These are phyloP conservation scores for Cyphellophora europaea DNA, from an alignment of 2,329 filamentous ascomycete genomes.

Conservation along the genomic window DNA sequence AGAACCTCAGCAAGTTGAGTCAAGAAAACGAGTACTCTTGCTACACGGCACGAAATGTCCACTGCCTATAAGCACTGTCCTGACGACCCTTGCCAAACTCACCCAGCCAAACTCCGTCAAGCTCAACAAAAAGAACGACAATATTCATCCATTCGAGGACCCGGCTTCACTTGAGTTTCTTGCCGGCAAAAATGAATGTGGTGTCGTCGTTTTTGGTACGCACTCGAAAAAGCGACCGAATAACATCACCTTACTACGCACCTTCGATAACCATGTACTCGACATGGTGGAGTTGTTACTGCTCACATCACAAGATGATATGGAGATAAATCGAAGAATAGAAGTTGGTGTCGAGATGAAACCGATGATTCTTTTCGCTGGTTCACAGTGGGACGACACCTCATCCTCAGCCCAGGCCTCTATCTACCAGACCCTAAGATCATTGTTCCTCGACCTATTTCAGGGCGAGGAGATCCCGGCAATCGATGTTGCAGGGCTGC, in stretches of 20 bases:
- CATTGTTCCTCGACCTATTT: slow-evolving; percentile 83
- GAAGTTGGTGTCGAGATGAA: slow-evolving; percentile 66
- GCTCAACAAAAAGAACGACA: slow-evolving; percentile 91
- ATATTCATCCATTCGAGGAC: slow-evolving; percentile 88
- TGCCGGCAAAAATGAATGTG: slow-evolving; percentile 89
- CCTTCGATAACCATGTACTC: slow-evolving; percentile 76
- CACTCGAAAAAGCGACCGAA: slow-evolving; percentile 95
- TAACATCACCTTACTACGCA: slow-evolving; percentile 70
- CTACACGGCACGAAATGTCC: slow-evolving; percentile 81
- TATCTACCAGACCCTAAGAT: slow-evolving; percentile 79
- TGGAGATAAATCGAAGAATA: slow-evolving; percentile 54
- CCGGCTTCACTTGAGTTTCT: slow-evolving; percentile 85
- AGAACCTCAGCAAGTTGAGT: slow-evolving; percentile 80
- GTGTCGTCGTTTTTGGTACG: slow-evolving; percentile 72
- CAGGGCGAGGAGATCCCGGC: slow-evolving; percentile 68
- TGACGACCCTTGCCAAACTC: slow-evolving; percentile 76
- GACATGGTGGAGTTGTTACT: slow-evolving; percentile 93
- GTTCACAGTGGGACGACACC: slow-evolving; percentile 76
- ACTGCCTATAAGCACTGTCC: slow-evolving; percentile 69
- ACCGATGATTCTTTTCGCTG: slow-evolving; percentile 85
- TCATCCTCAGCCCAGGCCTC: slow-evolving; percentile 44
- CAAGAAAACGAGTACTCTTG: slow-evolving; percentile 82
- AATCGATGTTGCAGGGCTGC: slow-evolving; percentile 89
- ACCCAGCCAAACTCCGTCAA: slow-evolving; percentile 78
- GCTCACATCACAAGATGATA: slow-evolving; percentile 54